phyloP scores from a whole-genome alignment of 345 rosid genomes.

The Nephelium lappaceum region DNA sequence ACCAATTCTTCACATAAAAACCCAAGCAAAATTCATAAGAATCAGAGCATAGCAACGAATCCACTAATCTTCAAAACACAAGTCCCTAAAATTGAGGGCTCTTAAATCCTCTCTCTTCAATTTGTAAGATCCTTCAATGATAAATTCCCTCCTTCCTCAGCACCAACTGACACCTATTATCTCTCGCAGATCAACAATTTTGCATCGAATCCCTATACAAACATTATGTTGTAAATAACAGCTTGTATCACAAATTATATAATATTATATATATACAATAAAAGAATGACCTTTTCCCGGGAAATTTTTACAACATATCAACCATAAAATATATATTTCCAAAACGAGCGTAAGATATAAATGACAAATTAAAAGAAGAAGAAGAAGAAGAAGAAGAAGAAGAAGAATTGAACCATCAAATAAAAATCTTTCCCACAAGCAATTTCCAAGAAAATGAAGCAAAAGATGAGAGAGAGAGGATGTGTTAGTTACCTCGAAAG shows the following conservation, averaged over 20 bases:
- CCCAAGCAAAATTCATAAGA: conserved; percentile 10
- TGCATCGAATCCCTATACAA: conserved; percentile 16
- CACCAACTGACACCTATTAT: conserved; percentile 24
- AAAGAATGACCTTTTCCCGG: background rate
- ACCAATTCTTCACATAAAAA: conserved; percentile 30
- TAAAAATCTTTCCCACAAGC: background rate
- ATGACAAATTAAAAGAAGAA: background rate
- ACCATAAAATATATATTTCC: background rate
- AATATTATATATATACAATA: too few relatives aligned
- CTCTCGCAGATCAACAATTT: conserved; percentile 24
- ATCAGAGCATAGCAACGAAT: background rate
- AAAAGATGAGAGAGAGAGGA: background rate
- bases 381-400: too few relatives aligned
- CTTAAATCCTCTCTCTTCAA: conserved; percentile 33
- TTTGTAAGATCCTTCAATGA: conserved; percentile 19
- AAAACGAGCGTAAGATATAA: background rate
- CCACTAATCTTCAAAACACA: conserved; percentile 11
- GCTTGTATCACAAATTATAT: background rate
- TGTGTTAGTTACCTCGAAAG: conserved; percentile 22
- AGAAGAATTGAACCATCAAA: background rate
- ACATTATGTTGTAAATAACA: background rate
- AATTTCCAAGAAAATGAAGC: conserved; percentile 6
- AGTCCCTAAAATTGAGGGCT: background rate
- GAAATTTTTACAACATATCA: background rate
- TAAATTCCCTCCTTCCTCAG: conserved; percentile 27